Conservation (phyloP, 371 early-diverging fungal genomes). For the Catenaria anguillulae region DNA sequence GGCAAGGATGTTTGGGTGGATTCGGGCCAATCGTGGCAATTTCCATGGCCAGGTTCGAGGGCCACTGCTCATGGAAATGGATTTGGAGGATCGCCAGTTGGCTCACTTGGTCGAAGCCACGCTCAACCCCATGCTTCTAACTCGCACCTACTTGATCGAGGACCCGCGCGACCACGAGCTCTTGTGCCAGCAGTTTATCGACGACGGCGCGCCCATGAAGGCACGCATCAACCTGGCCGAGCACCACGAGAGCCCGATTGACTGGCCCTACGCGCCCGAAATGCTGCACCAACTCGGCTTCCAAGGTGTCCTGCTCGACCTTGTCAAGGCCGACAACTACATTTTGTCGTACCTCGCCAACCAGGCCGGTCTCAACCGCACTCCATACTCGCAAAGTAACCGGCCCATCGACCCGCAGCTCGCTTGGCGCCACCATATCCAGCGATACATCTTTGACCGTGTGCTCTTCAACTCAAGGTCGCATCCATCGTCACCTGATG, state of each 20-base stretch:
- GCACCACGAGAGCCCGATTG: background rate
- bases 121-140: background rate
- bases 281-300: background rate
- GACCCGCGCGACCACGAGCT: background rate
- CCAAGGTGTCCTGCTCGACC: background rate
- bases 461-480: no score
- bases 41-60: background rate
- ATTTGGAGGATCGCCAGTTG: background rate
- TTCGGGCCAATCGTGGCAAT: background rate
- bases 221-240: background rate
- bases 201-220: background rate
- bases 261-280: background rate
- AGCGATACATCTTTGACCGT: no score
- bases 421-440: no score
- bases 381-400: background rate
- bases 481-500: no score
- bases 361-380: constrained; percentile 25
- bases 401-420: no score
- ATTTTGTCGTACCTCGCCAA: constrained; percentile 14
- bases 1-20: no score
- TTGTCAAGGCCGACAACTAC: background rate
- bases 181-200: background rate
- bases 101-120: background rate
- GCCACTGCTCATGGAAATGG: background rate
- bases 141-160: background rate